Evolutionary conservation across 768 basidiomycete genomes (phyloP).

Genomic region (Tricholoma flavovirens): DNA sequence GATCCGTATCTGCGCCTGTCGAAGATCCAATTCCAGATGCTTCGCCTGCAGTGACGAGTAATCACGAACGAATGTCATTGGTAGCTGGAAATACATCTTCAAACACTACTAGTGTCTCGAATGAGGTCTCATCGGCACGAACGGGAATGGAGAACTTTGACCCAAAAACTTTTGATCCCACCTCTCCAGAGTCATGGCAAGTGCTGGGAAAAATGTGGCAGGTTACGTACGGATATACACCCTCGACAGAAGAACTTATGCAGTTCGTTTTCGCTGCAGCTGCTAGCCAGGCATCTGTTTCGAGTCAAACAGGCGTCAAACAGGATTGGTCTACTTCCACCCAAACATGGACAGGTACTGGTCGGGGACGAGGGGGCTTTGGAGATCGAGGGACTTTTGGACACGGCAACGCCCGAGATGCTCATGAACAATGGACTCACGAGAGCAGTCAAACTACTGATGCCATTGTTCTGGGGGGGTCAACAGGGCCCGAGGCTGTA

Average conservation of each 20-base stretch:
- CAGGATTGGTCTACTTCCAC: conserved; percentile 17
- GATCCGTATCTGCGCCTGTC: conserved; percentile 19
- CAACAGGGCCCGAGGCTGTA: conserved; percentile 16
- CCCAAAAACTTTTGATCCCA: conserved; percentile 66
- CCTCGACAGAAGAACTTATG: conserved; percentile 74
- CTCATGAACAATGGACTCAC: conserved; percentile 29
- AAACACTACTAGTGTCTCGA: conserved; percentile 38
- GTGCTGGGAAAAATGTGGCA: conserved; percentile 75
- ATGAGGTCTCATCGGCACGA: conserved; percentile 26
- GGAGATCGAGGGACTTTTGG: conserved; percentile 36
- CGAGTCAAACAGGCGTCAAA: conserved; percentile 15
- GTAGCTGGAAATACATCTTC: conserved; percentile 58
- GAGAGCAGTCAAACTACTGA: conserved; percentile 38
- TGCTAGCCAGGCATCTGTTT: conserved; percentile 17
- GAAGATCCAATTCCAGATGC: conserved; percentile 35
- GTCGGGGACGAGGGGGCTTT: conserved; percentile 30
- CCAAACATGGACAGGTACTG: conserved; percentile 25
- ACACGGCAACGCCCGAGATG: conserved; percentile 46
- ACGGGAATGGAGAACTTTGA: conserved; percentile 65
- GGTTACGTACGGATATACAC: conserved; percentile 58
- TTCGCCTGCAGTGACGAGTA: conserved; percentile 37
- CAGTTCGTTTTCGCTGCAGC: conserved; percentile 53
- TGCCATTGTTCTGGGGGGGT: conserved; percentile 55
- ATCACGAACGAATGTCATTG: conserved; percentile 41
- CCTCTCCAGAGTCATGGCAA: conserved; percentile 72